A percentile compares a stretch with the other conserved stretches of the same genome.
These are phyloP conservation scores for Beauveria varroae DNA, from an alignment of 2,329 filamentous ascomycete genomes.

Conservation along the genomic window DNA sequence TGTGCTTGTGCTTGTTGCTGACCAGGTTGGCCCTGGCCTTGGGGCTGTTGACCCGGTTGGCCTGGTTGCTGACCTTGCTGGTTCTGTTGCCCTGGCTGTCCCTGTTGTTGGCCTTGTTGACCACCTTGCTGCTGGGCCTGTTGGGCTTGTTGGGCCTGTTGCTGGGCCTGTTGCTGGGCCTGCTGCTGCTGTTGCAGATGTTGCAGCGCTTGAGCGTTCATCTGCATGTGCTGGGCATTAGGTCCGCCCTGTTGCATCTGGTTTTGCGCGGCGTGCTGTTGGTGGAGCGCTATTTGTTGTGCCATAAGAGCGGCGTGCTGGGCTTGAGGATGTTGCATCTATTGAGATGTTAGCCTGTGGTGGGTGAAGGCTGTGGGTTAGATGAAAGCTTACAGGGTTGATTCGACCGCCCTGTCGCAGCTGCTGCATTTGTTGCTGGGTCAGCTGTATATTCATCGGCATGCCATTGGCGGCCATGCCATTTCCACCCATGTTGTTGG, in stretches of 20 bases:
- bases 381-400: conserved; percentile 30
- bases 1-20: conserved; percentile 24
- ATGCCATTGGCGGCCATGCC: conserved; percentile 38
- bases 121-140: conserved; percentile 14
- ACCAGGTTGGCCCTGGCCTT: conserved; percentile 16
- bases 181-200: conserved; percentile 31
- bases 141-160: conserved; percentile 32
- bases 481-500: conserved; percentile 23
- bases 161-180: conserved; percentile 41
- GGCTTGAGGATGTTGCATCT: conserved; percentile 17
- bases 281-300: conserved; percentile 40
- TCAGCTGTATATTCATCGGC: conserved; percentile 44
- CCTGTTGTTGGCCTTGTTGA: conserved; percentile 14
- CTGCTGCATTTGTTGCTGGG: conserved; percentile 42
- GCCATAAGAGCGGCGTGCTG: conserved; percentile 28
- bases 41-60: conserved; percentile 29
- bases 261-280: conserved; percentile 21
- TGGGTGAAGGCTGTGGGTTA: not conserved
- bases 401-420: conserved; percentile 36
- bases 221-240: conserved; percentile 40
- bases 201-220: conserved; percentile 40
- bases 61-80: conserved; percentile 26
- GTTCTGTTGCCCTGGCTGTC: conserved; percentile 22
- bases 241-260: conserved; percentile 31
- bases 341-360: not conserved